Evolutionary conservation across 1,284 basidiomycete genomes (phyloP), one percentile per base, ranked within the genome.

Genomic region (Coniferiporia sulphurascens): DNA sequence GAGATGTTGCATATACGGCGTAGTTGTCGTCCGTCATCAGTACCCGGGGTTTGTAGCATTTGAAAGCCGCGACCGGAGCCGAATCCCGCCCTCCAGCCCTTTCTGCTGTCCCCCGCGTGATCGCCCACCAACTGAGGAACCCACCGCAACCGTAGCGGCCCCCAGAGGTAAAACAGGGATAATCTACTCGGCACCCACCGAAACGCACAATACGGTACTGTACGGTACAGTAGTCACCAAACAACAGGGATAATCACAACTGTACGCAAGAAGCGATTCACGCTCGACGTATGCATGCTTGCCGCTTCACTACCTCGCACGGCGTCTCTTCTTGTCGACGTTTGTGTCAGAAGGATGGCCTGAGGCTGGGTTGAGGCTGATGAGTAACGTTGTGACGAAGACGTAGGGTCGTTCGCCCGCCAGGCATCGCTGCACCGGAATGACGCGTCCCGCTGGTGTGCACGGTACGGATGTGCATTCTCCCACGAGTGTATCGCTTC

Each of bases 401-500:
- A 34, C 19, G 52, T 27, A 8, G 53, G 53, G 17, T 55, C 53
- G 44, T 55, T 48, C 8, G 19, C 43, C 27, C 53, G 48, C 7
- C 53, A 35, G 35, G 58, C 12, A 17, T 12, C 41, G 51, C 17
- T 5, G 51, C 36, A 19, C 51, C 51, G 4, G 32, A 35, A 21
- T 15, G 27, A 9, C 50, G 50, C 27, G 22, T 52, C n/a, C 17
- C 17, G 50, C 15, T 22, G 21, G 17, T 51, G 52, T 17, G 50
- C 22, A 12, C 63, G 65, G 10, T 67, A 64, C 17, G 66, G 64
- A n/a, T 66, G 67, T 3, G 69, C 55, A 56, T 70, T 66, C 56
- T 74, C 73, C 75, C 75, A 77, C 1, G 75, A 75, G 61, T 77
- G 66, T 2, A 73, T 75, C 32, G 75, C 74, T 22, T 71, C 72